phyloP scores from a whole-genome alignment of 2,329 filamentous ascomycete species.

The Geosmithia putterillii region DNA sequence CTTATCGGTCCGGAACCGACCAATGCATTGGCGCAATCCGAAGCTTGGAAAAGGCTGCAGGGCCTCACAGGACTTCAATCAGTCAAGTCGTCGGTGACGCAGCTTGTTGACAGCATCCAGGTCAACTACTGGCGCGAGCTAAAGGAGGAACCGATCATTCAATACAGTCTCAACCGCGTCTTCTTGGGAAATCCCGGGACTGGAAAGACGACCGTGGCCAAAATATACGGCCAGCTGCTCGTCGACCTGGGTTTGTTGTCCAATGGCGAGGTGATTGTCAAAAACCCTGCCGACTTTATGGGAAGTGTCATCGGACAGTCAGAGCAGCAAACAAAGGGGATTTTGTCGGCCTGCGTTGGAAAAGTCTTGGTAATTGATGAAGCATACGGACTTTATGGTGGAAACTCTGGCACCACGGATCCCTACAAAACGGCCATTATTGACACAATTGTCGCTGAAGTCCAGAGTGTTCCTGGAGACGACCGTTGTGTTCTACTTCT shows the following conservation, averaged over 20 bases:
- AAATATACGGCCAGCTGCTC: slow-evolving; percentile 57
- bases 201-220: slow-evolving; percentile 65
- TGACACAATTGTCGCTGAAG: slow-evolving; percentile 62
- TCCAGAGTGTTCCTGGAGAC: slow-evolving; percentile 57
- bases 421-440: slow-evolving; percentile 51
- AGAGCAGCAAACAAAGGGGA: slow-evolving; percentile 59
- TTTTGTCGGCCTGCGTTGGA: slow-evolving; percentile 51
- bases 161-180: slow-evolving; percentile 54
- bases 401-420: slow-evolving; percentile 12
- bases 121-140: slow-evolving; percentile 57
- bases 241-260: slow-evolving; percentile 55
- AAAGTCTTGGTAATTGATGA: slow-evolving; percentile 76
- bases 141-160: slow-evolving; percentile 41
- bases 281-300: slow-evolving; percentile 64
- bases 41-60: slow-evolving; percentile 46
- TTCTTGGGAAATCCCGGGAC: slow-evolving; percentile 65
- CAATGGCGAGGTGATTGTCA: slow-evolving; percentile 59
- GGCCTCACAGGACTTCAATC: slow-evolving; percentile 42
- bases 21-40: slow-evolving; percentile 32
- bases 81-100: slow-evolving; percentile 50
- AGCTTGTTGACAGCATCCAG: slow-evolving; percentile 47
- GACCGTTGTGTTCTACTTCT: slow-evolving; percentile 61
- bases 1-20: slow-evolving; percentile 58
- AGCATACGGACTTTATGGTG: slow-evolving; percentile 44
- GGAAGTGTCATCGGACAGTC: slow-evolving; percentile 51